Percentiles rank a stretch among this genome's conserved stretches.
These are phyloP conservation scores for Solanum hybrid DNA, from an alignment of 305 asterid genomes.

Conservation along the genomic window DNA sequence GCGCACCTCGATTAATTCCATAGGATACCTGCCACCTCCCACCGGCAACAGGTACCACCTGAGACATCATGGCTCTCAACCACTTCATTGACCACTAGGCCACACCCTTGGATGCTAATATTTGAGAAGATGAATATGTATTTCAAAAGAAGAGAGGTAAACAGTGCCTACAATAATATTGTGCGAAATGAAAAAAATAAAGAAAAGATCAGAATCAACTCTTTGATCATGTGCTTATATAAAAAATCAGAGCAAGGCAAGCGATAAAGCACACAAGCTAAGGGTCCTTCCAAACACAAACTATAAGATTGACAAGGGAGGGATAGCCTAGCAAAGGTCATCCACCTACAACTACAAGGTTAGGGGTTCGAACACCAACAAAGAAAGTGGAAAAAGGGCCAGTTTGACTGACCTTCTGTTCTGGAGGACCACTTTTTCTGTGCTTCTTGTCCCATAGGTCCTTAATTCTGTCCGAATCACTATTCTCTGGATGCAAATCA, in stretches of 20 bases:
- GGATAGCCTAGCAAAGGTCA: background rate
- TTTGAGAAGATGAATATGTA: background rate
- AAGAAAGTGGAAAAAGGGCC: background rate
- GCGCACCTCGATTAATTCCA: background rate
- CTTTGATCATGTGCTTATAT: background rate
- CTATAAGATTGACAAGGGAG: background rate
- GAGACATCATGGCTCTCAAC: background rate
- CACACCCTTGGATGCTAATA: background rate
- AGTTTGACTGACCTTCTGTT: conserved; percentile 57
- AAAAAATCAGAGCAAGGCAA: background rate
- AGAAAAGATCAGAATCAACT: background rate
- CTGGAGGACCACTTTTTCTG: conserved; percentile 64
- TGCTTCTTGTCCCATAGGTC: conserved; percentile 56
- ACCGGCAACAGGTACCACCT: background rate
- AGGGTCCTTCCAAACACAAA: background rate
- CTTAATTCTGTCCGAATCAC: conserved; percentile 33
- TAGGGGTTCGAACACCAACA: background rate
- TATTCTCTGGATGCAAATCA: conserved; percentile 37
- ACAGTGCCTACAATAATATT: background rate
- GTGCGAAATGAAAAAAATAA: background rate
- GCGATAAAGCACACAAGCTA: background rate
- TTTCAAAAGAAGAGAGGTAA: background rate
- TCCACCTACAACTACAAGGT: background rate
- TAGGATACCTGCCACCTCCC: background rate
- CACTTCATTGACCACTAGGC: background rate